Conservation (phyloP, 768 basidiomycete genomes). For the Rhodosporidiobolus odoratus region DNA sequence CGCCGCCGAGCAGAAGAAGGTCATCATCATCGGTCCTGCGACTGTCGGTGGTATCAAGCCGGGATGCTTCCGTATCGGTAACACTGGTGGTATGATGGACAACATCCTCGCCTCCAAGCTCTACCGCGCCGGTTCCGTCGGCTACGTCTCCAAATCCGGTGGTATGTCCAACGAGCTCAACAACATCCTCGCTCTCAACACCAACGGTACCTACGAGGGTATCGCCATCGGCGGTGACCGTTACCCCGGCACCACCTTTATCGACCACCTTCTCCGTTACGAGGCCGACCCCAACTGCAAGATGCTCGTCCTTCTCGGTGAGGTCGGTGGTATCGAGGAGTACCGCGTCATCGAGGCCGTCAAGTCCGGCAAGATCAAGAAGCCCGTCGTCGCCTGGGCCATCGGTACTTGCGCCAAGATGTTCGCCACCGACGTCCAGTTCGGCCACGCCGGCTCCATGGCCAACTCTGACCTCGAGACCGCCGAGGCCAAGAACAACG, state of each 20-base stretch:
- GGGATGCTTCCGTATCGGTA: slow-evolving; percentile 98
- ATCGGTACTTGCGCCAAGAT: slow-evolving; percentile 99
- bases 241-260: slow-evolving; percentile 97
- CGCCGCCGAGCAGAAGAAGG: slow-evolving; percentile 73
- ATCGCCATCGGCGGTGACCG: slow-evolving; percentile 99
- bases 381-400: slow-evolving; percentile 99
- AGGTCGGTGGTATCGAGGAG: slow-evolving; percentile 98
- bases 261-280: slow-evolving; percentile 96
- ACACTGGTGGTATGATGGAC: slow-evolving; percentile 99
- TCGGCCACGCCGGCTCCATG: slow-evolving; percentile 97
- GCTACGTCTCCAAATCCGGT: slow-evolving; percentile 98
- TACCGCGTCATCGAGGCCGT: slow-evolving; percentile 98
- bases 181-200: slow-evolving; percentile 92
- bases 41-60: slow-evolving; percentile 99
- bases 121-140: slow-evolving; percentile 93
- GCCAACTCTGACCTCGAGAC: slow-evolving; percentile 97
- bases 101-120: slow-evolving; percentile 99
- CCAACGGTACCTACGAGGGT: slow-evolving; percentile 99
- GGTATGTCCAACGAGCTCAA: slow-evolving; percentile 99
- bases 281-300: slow-evolving; percentile 96
- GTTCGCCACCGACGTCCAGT: slow-evolving; percentile 99
- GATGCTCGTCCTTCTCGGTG: slow-evolving; percentile 97
- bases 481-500: slow-evolving; percentile 93
- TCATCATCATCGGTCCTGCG: slow-evolving; percentile 91
- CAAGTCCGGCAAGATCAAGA: slow-evolving; percentile 85